Evolutionary conservation across 2,329 filamentous ascomycete species (phyloP), one percentile per base, ranked within the genome.

Genomic region (Xylaria sp.): DNA sequence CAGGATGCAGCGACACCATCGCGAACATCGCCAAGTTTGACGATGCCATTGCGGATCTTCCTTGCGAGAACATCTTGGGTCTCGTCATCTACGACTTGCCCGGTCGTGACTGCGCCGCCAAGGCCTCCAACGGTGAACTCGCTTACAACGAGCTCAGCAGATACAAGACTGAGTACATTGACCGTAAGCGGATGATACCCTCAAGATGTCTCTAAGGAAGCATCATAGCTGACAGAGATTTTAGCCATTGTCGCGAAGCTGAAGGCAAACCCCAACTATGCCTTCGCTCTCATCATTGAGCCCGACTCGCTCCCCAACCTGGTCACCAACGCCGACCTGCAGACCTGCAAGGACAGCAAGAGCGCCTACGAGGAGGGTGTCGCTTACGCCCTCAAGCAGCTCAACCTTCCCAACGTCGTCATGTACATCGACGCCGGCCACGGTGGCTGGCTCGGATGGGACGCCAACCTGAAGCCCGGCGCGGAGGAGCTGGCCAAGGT

Each of bases 341-440:
- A 80, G 71, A 86, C 86, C 74, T 89, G 87, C 77, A 63, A 81
- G 68, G 78, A 79, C 58, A 84, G 85, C 53, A 79, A 83, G 54
- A 74, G 78, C 20, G 81, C 82, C 28, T 88, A 89, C 78, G 79
- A 84, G 65, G 81, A 83, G 65, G 81, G 85, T 73, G 85, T 84
- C 49, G 78, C 82, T 63, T 87, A 89, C 75, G 86, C 87, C 42
- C 72, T 88, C 68, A 81, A 81, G 74, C 79, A 81, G 72, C 84
- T 88, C 59, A 84, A 88, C 79, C 81, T 88, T 17, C 84, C 85
- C 75, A 87, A 89, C 76, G 86, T 88, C 58, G 82, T 84, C 77
- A 86, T 87, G 86, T 88, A 88, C 75, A 76, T 88, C 65, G 86
- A 88, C 71, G 87, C 85, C 40, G 87, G 86, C 62, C 87, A 89